Percentiles rank a stretch among this genome's conserved stretches.
Evolutionary conservation across 1,139 yeast genomes (phyloP).

Genomic region (Nakaseomyces uthaithaninus): DNA sequence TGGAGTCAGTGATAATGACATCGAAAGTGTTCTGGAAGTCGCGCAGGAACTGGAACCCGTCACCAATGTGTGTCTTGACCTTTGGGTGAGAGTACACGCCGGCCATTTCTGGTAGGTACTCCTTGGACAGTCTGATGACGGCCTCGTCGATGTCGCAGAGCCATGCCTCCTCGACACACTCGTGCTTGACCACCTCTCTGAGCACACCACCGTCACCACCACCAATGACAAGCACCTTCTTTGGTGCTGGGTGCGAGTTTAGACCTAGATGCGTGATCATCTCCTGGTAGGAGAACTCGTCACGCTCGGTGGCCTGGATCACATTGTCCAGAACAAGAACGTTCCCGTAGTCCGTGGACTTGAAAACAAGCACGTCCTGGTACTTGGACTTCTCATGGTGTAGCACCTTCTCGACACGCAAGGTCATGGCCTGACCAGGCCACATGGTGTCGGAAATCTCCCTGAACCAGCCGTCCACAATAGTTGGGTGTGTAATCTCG

Average conservation of each 20-base stretch:
- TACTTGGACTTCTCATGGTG: conserved; percentile 75
- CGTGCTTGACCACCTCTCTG: conserved; percentile 85
- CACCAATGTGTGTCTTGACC: conserved; percentile 76
- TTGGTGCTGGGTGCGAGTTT: conserved; percentile 86
- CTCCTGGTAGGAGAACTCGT: conserved; percentile 91
- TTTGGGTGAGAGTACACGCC: conserved; percentile 72
- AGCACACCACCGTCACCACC: conserved; percentile 98
- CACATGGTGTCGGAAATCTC: conserved; percentile 81
- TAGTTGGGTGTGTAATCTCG: conserved; percentile 60
- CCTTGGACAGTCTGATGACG: conserved; percentile 72
- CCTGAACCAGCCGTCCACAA: conserved; percentile 83
- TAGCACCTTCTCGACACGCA: conserved; percentile 71
- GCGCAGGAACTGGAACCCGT: conserved; percentile 83
- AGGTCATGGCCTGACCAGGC: conserved; percentile 92
- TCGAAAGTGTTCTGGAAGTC: conserved; percentile 67
- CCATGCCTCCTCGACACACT: conserved; percentile 73
- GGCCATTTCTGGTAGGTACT: conserved; percentile 79
- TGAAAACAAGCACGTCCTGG: conserved; percentile 84
- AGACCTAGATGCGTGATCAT: conserved; percentile 87
- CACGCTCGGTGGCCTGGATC: conserved; percentile 89
- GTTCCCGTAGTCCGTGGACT: conserved; percentile 81
- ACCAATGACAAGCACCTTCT: conserved; percentile 82
- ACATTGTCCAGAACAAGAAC: conserved; percentile 87
- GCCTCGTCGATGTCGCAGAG: conserved; percentile 89
- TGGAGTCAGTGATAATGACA: conserved; percentile 87